Conservation (phyloP, 2,329 filamentous ascomycete genomes). For the Colletotrichum sublineola region DNA sequence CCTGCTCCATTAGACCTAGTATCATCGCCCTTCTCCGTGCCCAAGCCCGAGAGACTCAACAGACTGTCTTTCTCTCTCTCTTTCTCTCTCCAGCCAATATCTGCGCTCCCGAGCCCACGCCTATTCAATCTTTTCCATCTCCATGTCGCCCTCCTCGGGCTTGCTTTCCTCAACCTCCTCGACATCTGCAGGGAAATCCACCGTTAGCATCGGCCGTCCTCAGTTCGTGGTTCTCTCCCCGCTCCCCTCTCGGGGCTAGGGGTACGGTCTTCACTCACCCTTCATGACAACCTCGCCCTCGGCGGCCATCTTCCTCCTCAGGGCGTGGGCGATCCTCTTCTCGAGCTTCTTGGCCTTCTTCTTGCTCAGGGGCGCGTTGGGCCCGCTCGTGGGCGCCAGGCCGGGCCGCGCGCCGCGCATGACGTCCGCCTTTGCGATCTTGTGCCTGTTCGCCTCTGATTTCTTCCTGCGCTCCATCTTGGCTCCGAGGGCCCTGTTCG, state of each 20-base stretch:
- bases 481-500: constrained; percentile 59
- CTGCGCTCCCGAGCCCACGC: no score
- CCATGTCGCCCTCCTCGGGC: constrained; percentile 10
- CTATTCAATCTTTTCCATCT: constrained; percentile 33
- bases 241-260: no score
- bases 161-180: constrained; percentile 7
- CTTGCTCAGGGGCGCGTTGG: constrained; percentile 62
- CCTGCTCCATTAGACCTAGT: constrained; percentile 16
- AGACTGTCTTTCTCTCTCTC: not conserved
- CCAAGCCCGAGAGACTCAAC: not conserved
- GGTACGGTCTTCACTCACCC: constrained; percentile 49
- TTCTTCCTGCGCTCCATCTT: constrained; percentile 60
- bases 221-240: not conserved
- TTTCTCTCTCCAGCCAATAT: not conserved
- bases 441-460: constrained; percentile 53
- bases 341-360: constrained; percentile 71
- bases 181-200: not conserved
- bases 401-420: constrained; percentile 65
- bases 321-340: constrained; percentile 64
- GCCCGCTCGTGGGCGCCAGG: constrained; percentile 68
- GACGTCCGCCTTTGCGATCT: constrained; percentile 58
- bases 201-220: not conserved
- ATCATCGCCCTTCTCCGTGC: not conserved
- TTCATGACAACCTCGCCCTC: constrained; percentile 65
- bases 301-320: constrained; percentile 65